Base-by-base conservation (phyloP, 202 grass and related monocot genomes). In the Eragrostis tef region DNA sequence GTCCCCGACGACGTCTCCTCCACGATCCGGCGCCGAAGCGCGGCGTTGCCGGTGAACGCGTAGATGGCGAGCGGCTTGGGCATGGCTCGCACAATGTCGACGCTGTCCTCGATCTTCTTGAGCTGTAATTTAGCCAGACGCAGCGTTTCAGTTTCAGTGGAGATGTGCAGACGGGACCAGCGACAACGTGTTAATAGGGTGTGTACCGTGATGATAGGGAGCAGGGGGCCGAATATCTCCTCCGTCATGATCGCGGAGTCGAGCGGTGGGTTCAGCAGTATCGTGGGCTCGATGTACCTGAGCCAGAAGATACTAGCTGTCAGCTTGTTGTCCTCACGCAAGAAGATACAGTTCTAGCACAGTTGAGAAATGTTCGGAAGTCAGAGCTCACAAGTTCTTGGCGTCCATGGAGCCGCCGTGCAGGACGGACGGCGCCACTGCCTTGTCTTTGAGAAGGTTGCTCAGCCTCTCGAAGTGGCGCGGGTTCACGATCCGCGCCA, bases 171-270 rank as follows among this genome's bases (percentile, higher is more conserved):
- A 20, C 2, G 10, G 4, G 13, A 58, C 41, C 11, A 21, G 48
- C 4, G 9, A 54, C 11, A 0, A 7, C 27, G 31, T 0, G 0
- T 19, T 11, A 39, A 39, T 39, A 34, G 31, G 1, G 34, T 6
- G 2, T 6, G 52, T 79, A 98, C 95, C 70, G 95, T 94, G 83
- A 98, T 94, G 79, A 98, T 88, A 1, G 95, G 95, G 78, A 98
- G 92, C 24, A 98, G 79, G 6, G 92, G 94, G 5, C 94, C 94
- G 56, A 98, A 98, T 4, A 98, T 98, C 86, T 98, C 92, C 76
- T 94, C 95, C 20, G 73, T 93, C 95, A 98, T 98, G 79, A 98
- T 89, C 59, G 78, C 92, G 0, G 92, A 86, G 85, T 98, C 92
- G 17, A 98, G 67, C 51, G 95, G 95, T 15, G 95, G 95, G 83